phyloP scores from a whole-genome alignment of 2,329 filamentous ascomycete species.

The Trichophyton simii region DNA sequence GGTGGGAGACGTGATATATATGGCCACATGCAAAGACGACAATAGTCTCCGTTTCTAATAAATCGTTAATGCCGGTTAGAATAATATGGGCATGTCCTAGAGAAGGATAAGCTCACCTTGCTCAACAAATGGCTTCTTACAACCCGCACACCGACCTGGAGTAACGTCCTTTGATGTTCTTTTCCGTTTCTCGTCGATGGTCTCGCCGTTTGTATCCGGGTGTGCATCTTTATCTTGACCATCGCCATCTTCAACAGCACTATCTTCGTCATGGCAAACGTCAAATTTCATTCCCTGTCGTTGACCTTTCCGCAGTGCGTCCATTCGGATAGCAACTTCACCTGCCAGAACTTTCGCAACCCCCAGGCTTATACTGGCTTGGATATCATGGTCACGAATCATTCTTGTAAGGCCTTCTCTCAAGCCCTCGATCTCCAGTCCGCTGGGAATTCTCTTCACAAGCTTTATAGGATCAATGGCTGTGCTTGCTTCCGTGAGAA shows the following conservation, averaged over 20 bases:
- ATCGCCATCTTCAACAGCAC: not conserved
- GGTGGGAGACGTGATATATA: constrained; percentile 52
- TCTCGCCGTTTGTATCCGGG: not conserved
- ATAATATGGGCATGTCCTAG: not conserved
- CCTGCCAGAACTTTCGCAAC: constrained; percentile 76
- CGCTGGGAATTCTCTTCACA: constrained; percentile 80
- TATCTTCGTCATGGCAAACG: constrained; percentile 35
- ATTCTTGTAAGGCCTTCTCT: constrained; percentile 79
- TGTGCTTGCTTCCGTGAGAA: constrained; percentile 88
- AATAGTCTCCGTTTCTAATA: constrained; percentile 42
- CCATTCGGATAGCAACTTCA: constrained; percentile 77
- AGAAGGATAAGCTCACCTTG: constrained; percentile 23
- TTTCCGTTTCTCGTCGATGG: not conserved
- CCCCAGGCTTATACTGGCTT: constrained; percentile 80
- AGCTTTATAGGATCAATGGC: constrained; percentile 85
- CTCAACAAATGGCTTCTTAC: constrained; percentile 25
- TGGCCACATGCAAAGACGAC: constrained; percentile 58
- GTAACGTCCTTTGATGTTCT: not conserved
- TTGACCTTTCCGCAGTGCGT: constrained; percentile 64
- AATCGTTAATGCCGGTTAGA: not conserved
- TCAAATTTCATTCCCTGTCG: constrained; percentile 83
- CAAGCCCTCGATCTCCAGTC: constrained; percentile 81
- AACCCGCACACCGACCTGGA: constrained; percentile 27
- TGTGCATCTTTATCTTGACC: not conserved
- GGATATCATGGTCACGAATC: constrained; percentile 91